Percentiles rank a stretch among this genome's conserved stretches.
These are phyloP conservation scores for Agrostemma githago DNA, from an alignment of 148 eudicot species.

Conservation along the genomic window DNA sequence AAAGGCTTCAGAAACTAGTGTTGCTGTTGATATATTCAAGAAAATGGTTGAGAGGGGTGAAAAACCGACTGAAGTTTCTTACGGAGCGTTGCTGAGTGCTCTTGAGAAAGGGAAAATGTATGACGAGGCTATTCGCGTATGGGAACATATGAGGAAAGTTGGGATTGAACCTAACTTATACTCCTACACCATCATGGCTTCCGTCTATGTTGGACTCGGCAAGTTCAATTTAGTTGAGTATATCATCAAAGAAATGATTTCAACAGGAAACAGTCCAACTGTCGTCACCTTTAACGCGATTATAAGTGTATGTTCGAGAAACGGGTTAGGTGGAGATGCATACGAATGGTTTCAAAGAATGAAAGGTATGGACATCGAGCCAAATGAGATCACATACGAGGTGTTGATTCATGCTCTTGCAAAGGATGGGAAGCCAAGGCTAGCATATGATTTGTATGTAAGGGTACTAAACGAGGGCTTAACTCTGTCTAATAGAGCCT, in stretches of 20 bases:
- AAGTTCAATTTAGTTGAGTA: conserved; percentile 56
- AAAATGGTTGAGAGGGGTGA: conserved; percentile 80
- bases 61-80: conserved; percentile 75
- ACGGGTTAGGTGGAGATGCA: conserved; percentile 52
- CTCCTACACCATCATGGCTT: conserved; percentile 91
- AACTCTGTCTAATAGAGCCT: conserved; percentile 55
- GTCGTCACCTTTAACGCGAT: conserved; percentile 93
- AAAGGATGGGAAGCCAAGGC: conserved; percentile 75
- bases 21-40: conserved; percentile 68
- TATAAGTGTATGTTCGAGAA: conserved; percentile 56
- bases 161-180: conserved; percentile 71
- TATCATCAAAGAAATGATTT: conserved; percentile 60
- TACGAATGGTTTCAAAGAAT: conserved; percentile 78
- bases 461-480: conserved; percentile 56
- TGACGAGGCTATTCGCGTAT: conserved; percentile 70
- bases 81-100: conserved; percentile 90
- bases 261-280: conserved; percentile 49
- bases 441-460: conserved; percentile 73
- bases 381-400: conserved; percentile 74
- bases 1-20: conserved; percentile 87
- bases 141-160: conserved; percentile 82
- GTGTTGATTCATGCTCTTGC: conserved; percentile 69
- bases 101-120: conserved; percentile 83
- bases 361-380: conserved; percentile 46
- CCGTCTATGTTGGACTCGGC: conserved; percentile 68